Percentiles rank a stretch among this genome's conserved stretches.
phyloP scores from a whole-genome alignment of 192 early-diverging fungal species.

The Pecoramyces ruminantium region DNA sequence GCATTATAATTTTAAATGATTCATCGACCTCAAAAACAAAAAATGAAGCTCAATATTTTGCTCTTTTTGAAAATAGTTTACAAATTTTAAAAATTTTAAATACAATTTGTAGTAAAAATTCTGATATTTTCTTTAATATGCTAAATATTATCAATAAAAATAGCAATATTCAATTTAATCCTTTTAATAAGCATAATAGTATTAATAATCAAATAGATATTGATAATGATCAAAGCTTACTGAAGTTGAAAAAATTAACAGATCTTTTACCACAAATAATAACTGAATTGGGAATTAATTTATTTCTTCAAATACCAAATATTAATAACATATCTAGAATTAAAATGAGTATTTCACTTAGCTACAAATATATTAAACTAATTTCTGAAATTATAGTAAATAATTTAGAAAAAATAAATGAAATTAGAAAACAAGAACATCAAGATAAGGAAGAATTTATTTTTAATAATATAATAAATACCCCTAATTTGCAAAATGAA shows the following conservation, averaged over 20 bases:
- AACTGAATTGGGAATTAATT: not conserved
- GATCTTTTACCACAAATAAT: not conserved
- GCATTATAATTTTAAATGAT: not conserved
- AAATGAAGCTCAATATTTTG: not conserved
- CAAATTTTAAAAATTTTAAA: not conserved
- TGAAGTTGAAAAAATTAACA: not conserved
- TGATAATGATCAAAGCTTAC: not conserved
- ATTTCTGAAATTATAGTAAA: not conserved
- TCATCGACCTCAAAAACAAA: not conserved
- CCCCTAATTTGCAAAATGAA: too few relatives aligned
- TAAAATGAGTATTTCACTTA: not conserved
- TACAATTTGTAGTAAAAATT: not conserved
- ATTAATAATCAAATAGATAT: not conserved
- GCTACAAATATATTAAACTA: not conserved
- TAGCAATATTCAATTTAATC: not conserved
- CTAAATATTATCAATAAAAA: not conserved
- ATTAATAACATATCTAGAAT: not conserved
- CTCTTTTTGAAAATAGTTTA: not conserved
- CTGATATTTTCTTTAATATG: not conserved
- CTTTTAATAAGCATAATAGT: not conserved
- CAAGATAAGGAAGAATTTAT: not conserved
- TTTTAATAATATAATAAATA: not conserved
- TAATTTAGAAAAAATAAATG: not conserved
- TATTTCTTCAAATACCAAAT: not conserved
- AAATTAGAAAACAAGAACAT: not conserved